Evolutionary conservation across 1,139 yeast genomes (phyloP).

Genomic region (Pichia sp.): DNA sequence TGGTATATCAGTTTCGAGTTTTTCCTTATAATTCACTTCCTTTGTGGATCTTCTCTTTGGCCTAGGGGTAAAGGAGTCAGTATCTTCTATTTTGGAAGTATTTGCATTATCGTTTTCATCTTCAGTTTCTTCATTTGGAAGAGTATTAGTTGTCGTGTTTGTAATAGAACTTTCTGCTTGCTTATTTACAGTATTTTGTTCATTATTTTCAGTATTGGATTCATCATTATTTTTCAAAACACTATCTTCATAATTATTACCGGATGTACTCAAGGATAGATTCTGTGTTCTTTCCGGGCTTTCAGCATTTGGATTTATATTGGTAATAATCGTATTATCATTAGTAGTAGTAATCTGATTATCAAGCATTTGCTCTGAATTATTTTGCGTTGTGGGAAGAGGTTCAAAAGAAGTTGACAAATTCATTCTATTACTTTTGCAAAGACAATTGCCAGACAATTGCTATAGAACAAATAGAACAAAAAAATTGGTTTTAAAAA

Average conservation of each 20-base stretch:
- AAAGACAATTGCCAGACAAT: too few relatives aligned
- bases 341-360: neutral
- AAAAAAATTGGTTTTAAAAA: too few relatives aligned
- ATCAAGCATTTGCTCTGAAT: neutral
- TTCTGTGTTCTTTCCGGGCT: too few relatives aligned
- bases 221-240: neutral
- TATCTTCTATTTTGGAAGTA: neutral
- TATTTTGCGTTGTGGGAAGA: neutral
- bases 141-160: neutral
- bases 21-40: slow-evolving; percentile 29
- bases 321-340: too few relatives aligned
- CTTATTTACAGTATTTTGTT: neutral
- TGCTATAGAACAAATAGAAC: too few relatives aligned
- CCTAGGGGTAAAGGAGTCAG: slow-evolving; percentile 13
- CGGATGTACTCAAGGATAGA: too few relatives aligned
- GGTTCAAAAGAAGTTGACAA: neutral
- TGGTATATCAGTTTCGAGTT: slow-evolving; percentile 25
- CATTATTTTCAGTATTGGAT: neutral
- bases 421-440: neutral
- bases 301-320: too few relatives aligned
- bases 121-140: neutral
- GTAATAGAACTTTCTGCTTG: neutral
- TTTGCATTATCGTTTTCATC: neutral
- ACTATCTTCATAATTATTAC: neutral
- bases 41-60: slow-evolving; percentile 29